Conservation (phyloP, 768 basidiomycete genomes). For the Hebeloma cylindrosporum region DNA sequence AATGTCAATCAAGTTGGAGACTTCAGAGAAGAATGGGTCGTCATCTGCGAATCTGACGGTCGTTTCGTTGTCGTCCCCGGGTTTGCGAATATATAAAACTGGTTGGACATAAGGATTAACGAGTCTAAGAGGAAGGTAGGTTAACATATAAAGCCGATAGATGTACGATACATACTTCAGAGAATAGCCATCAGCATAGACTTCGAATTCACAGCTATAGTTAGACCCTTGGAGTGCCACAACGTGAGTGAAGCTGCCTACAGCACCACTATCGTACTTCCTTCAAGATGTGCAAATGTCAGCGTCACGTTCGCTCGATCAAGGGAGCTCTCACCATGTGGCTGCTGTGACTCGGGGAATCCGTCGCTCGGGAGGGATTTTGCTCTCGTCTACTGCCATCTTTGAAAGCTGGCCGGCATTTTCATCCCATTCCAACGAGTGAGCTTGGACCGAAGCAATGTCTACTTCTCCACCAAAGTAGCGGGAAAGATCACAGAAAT, state of each 20-base stretch:
- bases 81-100: constrained; percentile 79
- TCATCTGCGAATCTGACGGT: constrained; percentile 72
- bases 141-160: neutral
- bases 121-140: constrained; percentile 44
- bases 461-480: constrained; percentile 98
- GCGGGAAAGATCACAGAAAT: constrained; percentile 95
- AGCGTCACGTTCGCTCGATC: neutral
- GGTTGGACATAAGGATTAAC: constrained; percentile 95
- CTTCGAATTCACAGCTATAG: constrained; percentile 94
- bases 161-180: constrained; percentile 55
- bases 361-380: constrained; percentile 83
- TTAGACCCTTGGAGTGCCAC: constrained; percentile 89
- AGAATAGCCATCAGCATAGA: constrained; percentile 91
- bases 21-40: constrained; percentile 93
- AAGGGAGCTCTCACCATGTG: constrained; percentile 60
- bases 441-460: constrained; percentile 73
- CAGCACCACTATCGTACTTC: constrained; percentile 96
- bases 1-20: constrained; percentile 84
- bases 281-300: constrained; percentile 36
- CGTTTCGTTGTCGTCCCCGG: constrained; percentile 78
- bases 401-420: constrained; percentile 82
- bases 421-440: constrained; percentile 92
- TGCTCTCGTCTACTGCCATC: constrained; percentile 79
- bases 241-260: constrained; percentile 88
- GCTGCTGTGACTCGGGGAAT: constrained; percentile 94